These are phyloP conservation scores for Nitzschia putrida DNA, from an alignment of 108 stramenopile species.

Conservation along the genomic window DNA sequence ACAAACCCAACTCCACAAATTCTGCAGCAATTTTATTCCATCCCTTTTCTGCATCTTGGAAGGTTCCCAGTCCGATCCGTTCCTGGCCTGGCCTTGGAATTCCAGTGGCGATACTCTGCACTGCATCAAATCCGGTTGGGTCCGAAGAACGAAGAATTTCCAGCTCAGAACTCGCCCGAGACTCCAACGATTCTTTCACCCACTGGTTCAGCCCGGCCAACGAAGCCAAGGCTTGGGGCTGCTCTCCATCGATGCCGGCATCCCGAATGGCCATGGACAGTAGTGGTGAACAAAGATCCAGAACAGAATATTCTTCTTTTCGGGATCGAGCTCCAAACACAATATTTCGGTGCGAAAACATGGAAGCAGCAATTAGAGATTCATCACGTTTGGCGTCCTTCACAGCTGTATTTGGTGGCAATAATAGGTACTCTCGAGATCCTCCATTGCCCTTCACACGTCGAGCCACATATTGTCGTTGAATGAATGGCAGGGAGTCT, in stretches of 20 bases:
- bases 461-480: conserved; percentile 21
- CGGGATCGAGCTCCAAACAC: conserved; percentile 60
- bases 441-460: conserved; percentile 16
- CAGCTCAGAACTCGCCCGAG: conserved; percentile 24
- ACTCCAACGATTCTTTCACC: conserved; percentile 54
- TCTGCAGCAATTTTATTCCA: conserved; percentile 71
- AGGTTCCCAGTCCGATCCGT: conserved; percentile 68
- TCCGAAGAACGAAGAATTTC: conserved; percentile 22
- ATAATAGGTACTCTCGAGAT: conserved; percentile 45
- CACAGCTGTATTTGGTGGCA: conserved; percentile 27
- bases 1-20: conserved; percentile 34
- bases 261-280: conserved; percentile 61
- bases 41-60: conserved; percentile 56
- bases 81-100: conserved; percentile 69
- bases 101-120: conserved; percentile 72
- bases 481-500: conserved; percentile 23
- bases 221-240: conserved; percentile 71
- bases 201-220: conserved; percentile 68
- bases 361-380: conserved; percentile 35
- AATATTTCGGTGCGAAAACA: conserved; percentile 67
- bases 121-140: conserved; percentile 49
- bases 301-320: conserved; percentile 14
- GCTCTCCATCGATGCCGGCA: conserved; percentile 70
- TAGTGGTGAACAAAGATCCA: conserved; percentile 53
- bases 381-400: conserved; percentile 15